Evolutionary conservation across 192 early-diverging fungal genomes (phyloP).

Genomic region (Cetraspora pellucida): DNA sequence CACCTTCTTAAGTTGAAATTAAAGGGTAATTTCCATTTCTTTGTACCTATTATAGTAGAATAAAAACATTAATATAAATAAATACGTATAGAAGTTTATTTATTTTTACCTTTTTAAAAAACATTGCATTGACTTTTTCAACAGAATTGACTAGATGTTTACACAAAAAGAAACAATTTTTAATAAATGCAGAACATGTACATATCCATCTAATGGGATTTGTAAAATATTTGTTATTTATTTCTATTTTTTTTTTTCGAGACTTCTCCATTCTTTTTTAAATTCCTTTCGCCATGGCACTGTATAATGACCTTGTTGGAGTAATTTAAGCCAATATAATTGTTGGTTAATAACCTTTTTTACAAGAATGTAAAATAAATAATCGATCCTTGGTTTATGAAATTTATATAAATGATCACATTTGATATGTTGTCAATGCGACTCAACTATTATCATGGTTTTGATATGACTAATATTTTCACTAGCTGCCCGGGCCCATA

Average conservation of each 20-base stretch:
- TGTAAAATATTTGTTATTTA: not conserved
- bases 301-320: not conserved
- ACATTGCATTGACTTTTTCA: too few relatives aligned
- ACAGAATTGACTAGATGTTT: not conserved
- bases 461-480: not conserved
- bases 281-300: not conserved
- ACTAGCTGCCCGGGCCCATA: not conserved
- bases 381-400: not conserved
- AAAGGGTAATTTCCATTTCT: too few relatives aligned
- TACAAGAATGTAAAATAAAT: not conserved
- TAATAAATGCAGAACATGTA: not conserved
- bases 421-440: conserved; percentile 1
- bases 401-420: not conserved
- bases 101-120: too few relatives aligned
- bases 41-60: too few relatives aligned
- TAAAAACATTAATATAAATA: too few relatives aligned
- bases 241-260: not conserved
- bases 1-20: too few relatives aligned
- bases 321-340: not conserved
- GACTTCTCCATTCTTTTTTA: not conserved
- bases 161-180: not conserved
- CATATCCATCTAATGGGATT: not conserved
- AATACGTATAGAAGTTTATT: too few relatives aligned
- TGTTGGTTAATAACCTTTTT: not conserved
- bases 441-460: not conserved